Conservation (phyloP, 139 green algal genomes). For the Trebouxia sp. region DNA sequence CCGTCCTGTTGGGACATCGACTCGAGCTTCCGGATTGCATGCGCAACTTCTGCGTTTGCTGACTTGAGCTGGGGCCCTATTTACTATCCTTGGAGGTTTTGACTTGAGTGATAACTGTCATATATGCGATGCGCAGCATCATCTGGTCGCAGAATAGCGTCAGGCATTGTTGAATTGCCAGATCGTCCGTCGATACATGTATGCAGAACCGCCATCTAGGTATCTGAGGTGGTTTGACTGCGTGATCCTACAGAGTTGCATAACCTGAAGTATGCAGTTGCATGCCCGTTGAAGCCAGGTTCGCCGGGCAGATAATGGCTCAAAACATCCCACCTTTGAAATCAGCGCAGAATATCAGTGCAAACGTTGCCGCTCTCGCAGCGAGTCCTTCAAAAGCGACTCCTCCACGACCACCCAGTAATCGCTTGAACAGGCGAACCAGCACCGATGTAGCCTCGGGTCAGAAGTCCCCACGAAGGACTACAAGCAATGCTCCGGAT, state of each 20-base stretch:
- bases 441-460: neutral
- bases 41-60: no score
- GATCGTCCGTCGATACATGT: no score
- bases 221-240: no score
- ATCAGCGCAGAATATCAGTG: neutral
- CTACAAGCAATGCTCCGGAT: neutral
- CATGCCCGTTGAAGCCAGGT: no score
- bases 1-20: no score
- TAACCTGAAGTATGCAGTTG: no score
- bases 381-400: neutral
- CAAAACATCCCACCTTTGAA: neutral
- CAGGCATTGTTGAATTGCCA: no score
- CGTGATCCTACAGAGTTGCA: no score
- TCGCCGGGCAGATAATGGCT: neutral
- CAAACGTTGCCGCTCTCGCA: neutral
- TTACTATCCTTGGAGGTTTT: slow-evolving; percentile 12
- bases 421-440: neutral
- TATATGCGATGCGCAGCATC: neutral
- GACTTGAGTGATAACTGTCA: slow-evolving; percentile 8
- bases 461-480: slow-evolving; percentile 1
- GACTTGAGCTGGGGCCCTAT: no score
- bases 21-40: no score
- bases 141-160: no score
- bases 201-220: no score
- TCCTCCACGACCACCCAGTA: slow-evolving; percentile 3